phyloP scores from a whole-genome alignment of 768 basidiomycete genomes.

The Mycena albidolilacea region DNA sequence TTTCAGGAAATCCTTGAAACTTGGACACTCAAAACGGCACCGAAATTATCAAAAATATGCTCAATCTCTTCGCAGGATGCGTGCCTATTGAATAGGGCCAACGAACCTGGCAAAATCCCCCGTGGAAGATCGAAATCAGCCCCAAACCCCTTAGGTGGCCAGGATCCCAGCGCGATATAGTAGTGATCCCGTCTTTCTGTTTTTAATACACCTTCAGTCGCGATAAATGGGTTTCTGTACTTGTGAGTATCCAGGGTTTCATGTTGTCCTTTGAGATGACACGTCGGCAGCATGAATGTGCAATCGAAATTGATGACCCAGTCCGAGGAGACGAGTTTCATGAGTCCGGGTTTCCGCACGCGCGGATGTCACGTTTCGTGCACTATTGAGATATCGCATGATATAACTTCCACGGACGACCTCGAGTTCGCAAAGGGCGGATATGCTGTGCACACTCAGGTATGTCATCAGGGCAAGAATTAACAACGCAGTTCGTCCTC shows the following conservation, averaged over 20 bases:
- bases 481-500: too few species aligned
- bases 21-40: too few species aligned
- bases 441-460: too few species aligned
- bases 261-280: background rate
- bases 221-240: conserved; percentile 1
- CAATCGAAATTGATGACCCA: background rate
- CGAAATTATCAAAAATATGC: too few species aligned
- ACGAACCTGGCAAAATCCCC: too few species aligned
- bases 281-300: background rate
- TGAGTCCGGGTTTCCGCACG: background rate
- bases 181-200: background rate
- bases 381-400: background rate
- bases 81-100: too few species aligned
- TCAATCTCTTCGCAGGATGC: too few species aligned
- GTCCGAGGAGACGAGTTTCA: background rate
- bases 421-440: background rate
- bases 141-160: too few species aligned
- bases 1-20: too few species aligned
- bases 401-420: background rate
- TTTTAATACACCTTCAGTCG: background rate
- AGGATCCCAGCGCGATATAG: too few species aligned
- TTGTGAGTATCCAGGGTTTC: background rate
- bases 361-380: background rate
- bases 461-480: too few species aligned
- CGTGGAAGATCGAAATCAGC: too few species aligned